phyloP scores from a whole-genome alignment of 352 stramenopile genomes.

The Phytophthora parvispora region DNA sequence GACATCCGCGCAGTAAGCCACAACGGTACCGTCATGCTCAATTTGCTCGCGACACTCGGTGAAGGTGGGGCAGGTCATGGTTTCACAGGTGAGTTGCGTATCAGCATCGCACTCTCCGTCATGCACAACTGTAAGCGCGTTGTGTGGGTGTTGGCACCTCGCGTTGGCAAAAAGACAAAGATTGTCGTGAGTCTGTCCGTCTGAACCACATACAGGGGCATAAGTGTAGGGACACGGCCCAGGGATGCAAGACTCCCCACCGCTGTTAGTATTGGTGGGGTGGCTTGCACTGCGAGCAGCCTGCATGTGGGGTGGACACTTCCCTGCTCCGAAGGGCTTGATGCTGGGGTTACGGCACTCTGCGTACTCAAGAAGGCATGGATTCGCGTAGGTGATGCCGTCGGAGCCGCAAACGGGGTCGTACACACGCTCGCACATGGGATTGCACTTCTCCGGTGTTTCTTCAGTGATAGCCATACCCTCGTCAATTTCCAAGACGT shows the following conservation, averaged over 20 bases:
- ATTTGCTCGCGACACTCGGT: slow-evolving; percentile 53
- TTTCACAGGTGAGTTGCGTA: slow-evolving; percentile 52
- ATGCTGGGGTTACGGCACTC: slow-evolving; percentile 50
- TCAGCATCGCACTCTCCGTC: slow-evolving; percentile 57
- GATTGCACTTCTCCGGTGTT: slow-evolving; percentile 51
- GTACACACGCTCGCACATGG: slow-evolving; percentile 56
- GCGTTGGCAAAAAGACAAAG: slow-evolving; percentile 50
- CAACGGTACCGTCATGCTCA: slow-evolving; percentile 20
- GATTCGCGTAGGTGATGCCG: slow-evolving; percentile 69
- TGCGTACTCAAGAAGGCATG: slow-evolving; percentile 64
- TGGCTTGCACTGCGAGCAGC: slow-evolving; percentile 16
- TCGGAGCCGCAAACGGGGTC: slow-evolving; percentile 72
- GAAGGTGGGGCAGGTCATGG: slow-evolving; percentile 56
- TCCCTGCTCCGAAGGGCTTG: slow-evolving; percentile 46
- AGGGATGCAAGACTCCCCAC: slow-evolving; percentile 43
- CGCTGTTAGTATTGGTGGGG: slow-evolving; percentile 2
- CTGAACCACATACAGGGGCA: slow-evolving; percentile 47
- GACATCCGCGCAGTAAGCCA: slow-evolving; percentile 64
- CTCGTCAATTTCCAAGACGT: slow-evolving; percentile 21
- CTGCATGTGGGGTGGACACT: slow-evolving; percentile 44
- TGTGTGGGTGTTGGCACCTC: slow-evolving; percentile 30
- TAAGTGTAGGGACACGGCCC: slow-evolving; percentile 46
- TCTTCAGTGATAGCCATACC: neutral
- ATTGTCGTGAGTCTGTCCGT: slow-evolving; percentile 54
- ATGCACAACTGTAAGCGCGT: slow-evolving; percentile 44